Conservation (phyloP, 1,284 basidiomycete species). For the Mycosarcoma mackinlayi region DNA sequence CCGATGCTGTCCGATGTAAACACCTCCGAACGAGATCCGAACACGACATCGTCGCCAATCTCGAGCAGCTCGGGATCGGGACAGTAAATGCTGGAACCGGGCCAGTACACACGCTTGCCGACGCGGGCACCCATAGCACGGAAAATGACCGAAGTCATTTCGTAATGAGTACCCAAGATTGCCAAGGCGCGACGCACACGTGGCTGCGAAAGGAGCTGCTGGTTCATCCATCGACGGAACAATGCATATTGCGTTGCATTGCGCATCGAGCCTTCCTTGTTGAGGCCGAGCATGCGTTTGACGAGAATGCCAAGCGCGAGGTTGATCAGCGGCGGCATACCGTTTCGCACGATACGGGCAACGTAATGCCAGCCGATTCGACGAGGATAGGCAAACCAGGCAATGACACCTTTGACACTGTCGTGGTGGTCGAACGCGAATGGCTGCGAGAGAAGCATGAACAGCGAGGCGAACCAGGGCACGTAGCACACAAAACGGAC, state of each 20-base stretch:
- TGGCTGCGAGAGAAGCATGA: conserved; percentile 66
- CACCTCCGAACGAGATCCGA: conserved; percentile 67
- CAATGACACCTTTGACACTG: conserved; percentile 66
- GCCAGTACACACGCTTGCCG: conserved; percentile 68
- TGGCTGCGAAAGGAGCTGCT: conserved; percentile 63
- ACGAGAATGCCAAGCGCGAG: conserved; percentile 62
- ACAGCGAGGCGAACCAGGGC: conserved; percentile 67
- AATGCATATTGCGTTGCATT: conserved; percentile 66
- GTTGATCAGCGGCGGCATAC: conserved; percentile 67
- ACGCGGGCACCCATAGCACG: conserved; percentile 67
- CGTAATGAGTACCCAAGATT: conserved; percentile 67
- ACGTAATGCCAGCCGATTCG: conserved; percentile 68
- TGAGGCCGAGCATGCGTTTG: conserved; percentile 66
- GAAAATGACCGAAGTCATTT: conserved; percentile 68
- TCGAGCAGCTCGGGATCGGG: conserved; percentile 68
- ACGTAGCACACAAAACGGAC: conserved; percentile 64
- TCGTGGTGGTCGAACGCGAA: conserved; percentile 67
- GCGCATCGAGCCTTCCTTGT: conserved; percentile 67
- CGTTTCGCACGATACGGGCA: conserved; percentile 64
- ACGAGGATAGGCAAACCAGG: conserved; percentile 66
- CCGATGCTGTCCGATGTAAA: conserved; percentile 68
- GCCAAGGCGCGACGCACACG: conserved; percentile 62
- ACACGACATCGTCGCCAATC: conserved; percentile 68
- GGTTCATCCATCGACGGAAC: conserved; percentile 66
- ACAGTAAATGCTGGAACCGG: conserved; percentile 67